Conservation (phyloP, 129 eudicot species). For the Centrapalus pauciflorus region DNA sequence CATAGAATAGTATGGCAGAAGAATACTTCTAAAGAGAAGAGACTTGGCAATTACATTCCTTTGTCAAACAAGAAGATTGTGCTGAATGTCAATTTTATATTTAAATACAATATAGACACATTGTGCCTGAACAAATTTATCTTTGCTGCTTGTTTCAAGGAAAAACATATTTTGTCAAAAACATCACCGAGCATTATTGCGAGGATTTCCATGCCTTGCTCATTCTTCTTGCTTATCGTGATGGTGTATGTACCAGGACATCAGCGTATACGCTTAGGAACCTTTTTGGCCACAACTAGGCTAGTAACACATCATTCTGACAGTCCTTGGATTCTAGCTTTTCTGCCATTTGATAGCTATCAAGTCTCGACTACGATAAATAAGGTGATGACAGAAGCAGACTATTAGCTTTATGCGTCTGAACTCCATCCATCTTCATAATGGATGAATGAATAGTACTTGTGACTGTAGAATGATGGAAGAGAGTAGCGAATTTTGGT, state of each 20-base stretch:
- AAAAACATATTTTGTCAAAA: neutral
- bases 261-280: neutral
- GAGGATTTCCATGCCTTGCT: neutral
- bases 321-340: neutral
- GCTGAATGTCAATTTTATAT: neutral
- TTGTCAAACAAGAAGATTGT: neutral
- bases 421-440: neutral
- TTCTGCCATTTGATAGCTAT: neutral
- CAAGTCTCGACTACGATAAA: too few relatives aligned
- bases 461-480: neutral
- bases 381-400: neutral
- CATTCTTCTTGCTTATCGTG: neutral
- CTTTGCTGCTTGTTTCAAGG: neutral
- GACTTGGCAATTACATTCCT: neutral
- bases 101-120: neutral
- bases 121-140: neutral
- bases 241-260: neutral
- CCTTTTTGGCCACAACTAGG: neutral
- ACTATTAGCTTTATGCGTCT: neutral
- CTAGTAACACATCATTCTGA: neutral
- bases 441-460: neutral
- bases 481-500: neutral
- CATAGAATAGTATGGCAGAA: neutral
- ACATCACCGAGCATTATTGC: neutral
- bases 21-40: neutral